Evolutionary conservation across 768 basidiomycete species (phyloP), one percentile per base, ranked within the genome.

Genomic region (Xerocomellus amylosporus): DNA sequence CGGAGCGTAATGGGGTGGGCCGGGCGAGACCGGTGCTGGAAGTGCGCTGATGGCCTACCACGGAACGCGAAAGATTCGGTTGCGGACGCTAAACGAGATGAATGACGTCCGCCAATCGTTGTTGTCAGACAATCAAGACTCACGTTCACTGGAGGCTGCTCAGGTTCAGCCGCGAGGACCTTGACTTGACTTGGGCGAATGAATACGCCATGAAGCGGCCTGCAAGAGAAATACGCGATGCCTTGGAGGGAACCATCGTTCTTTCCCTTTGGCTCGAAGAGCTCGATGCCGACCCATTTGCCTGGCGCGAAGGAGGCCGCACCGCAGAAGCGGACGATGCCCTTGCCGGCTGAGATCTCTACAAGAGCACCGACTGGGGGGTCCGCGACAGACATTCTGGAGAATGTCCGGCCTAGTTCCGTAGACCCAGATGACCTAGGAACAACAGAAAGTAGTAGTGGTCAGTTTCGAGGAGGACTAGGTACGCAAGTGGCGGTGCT

Each of bases 241-340:
- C 88, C 93, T 34, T 86, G 77, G 8, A 99, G 88, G 2, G 84
- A 81, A 1, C 97, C 97, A 62, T 98, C 91, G 75, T 99, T 99
- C 85, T 98, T 99, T 37, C 97, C 97, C 42, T 82, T 87, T 8
- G 83, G 72, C 63, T 87, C 86, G 53, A 79, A 82, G 43, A 99
- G 80, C 65, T 96, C 94, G 49, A 98, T 84, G 10, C 97, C 97
- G 46, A 97, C 80, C 96, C 96, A 99, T 78, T 89, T 93, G 0
- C 97, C 97, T 2, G 84, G 71, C 20, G 90, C 82, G 69, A 98
- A 98, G 2, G 80, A 78, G 0, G 96, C 95, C 31, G 83, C 58
- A 0, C 96, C 97, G 47, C 79, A 81, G 77, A 93, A 99, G 22
- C 94, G 81, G 43, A 98, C 88, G 43, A 87, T 76, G 3, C 97